Percentiles rank a stretch among this genome's conserved stretches.
phyloP scores from a whole-genome alignment of 768 basidiomycete species.

The Tricholoma hemisulphureum region DNA sequence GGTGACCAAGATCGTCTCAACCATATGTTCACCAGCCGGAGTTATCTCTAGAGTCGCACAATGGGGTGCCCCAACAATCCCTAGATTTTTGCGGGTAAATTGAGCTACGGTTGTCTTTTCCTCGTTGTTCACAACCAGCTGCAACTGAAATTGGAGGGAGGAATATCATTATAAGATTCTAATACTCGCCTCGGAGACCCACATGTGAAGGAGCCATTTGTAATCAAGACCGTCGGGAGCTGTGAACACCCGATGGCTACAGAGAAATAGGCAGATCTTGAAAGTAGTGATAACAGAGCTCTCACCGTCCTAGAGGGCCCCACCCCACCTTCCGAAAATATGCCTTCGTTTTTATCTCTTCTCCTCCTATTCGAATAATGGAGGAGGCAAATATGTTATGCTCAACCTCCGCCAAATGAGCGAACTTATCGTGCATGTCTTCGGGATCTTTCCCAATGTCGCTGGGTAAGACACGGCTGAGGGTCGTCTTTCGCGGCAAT shows the following conservation, averaged over 20 bases:
- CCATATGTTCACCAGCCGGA: conserved; percentile 20
- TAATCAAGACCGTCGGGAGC: conserved; percentile 22
- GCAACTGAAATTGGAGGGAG: background rate
- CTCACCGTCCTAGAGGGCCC: conserved; percentile 14
- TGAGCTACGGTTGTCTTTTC: conserved; percentile 12
- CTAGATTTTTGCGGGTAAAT: conserved; percentile 12
- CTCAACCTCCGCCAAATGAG: conserved; percentile 9
- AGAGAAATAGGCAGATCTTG: background rate
- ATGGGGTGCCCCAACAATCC: conserved; percentile 12
- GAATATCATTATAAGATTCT: too few species aligned
- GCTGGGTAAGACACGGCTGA: conserved; percentile 12
- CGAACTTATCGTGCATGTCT: conserved; percentile 13
- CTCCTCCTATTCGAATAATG: conserved; percentile 7
- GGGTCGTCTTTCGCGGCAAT: conserved; percentile 3
- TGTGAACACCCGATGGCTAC: conserved; percentile 20
- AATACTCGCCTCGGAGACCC: conserved; percentile 6
- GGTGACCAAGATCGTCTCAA: conserved; percentile 27
- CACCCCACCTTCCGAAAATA: conserved; percentile 11
- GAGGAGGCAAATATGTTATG: conserved; percentile 6
- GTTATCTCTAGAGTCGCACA: conserved; percentile 19
- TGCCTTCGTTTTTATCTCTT: conserved; percentile 5
- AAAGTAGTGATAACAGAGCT: background rate
- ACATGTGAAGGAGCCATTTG: conserved; percentile 14
- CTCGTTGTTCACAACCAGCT: conserved; percentile 4
- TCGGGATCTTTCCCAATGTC: background rate